Evolutionary conservation across 2,329 filamentous ascomycete species (phyloP).

Genomic region (Chaetomiaceae sp.): DNA sequence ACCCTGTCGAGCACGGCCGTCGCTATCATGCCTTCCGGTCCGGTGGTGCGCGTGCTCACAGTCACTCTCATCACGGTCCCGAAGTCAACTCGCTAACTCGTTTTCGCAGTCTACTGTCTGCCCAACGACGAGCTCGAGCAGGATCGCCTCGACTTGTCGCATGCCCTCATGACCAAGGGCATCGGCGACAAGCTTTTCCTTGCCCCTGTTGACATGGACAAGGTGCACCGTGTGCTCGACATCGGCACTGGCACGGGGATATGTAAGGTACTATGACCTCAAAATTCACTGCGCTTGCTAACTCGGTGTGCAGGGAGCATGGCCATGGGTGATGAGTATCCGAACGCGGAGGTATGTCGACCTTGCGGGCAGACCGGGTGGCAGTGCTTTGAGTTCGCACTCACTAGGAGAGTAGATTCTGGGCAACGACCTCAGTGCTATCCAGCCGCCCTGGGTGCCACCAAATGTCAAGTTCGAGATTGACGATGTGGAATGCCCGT

Average conservation of each 20-base stretch:
- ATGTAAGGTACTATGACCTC: slow-evolving; percentile 23
- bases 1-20: slow-evolving; percentile 28
- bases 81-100: not conserved
- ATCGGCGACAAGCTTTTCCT: slow-evolving; percentile 24
- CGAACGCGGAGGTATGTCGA: slow-evolving; percentile 16
- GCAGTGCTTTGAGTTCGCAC: not conserved
- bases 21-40: slow-evolving; percentile 31
- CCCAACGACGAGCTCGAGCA: slow-evolving; percentile 32
- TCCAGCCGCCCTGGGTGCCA: slow-evolving; percentile 28
- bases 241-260: slow-evolving; percentile 41
- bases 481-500: slow-evolving; percentile 31
- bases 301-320: slow-evolving; percentile 28
- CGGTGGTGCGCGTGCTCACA: slow-evolving; percentile 20
- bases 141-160: slow-evolving; percentile 26
- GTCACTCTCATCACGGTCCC: not conserved
- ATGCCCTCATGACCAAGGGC: slow-evolving; percentile 14
- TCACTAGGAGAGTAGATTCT: slow-evolving; percentile 32
- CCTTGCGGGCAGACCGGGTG: not conserved
- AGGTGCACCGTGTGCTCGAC: slow-evolving; percentile 34
- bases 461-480: slow-evolving; percentile 33
- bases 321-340: slow-evolving; percentile 31
- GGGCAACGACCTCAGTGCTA: slow-evolving; percentile 29
- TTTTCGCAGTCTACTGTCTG: slow-evolving; percentile 15
- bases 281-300: not conserved
- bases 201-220: slow-evolving; percentile 27